phyloP scores from a whole-genome alignment of 306 rosid species.

The Vigna nakashimae region DNA sequence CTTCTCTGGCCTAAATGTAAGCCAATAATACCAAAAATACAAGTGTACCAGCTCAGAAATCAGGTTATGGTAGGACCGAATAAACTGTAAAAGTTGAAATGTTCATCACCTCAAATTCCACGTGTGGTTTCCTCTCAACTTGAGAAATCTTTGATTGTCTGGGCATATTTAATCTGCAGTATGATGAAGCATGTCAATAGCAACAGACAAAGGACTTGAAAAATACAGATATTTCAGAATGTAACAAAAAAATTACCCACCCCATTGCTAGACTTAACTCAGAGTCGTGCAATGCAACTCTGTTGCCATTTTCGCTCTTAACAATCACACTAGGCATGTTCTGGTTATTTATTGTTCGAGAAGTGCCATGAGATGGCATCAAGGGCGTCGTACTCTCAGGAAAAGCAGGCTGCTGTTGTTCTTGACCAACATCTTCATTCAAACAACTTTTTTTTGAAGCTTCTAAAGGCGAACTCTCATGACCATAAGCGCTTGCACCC shows the following conservation, averaged over 20 bases:
- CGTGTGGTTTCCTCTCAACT: conserved; percentile 47
- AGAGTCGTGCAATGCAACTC: conserved; percentile 39
- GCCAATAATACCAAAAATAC: conserved; percentile 11
- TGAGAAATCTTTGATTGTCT: conserved; percentile 45
- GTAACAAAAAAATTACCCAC: conserved; percentile 53
- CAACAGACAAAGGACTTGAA: conserved; percentile 1
- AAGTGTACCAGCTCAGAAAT: conserved; percentile 11
- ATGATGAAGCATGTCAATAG: conserved; percentile 19
- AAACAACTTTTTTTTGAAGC: conserved; percentile 44
- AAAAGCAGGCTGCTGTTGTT: conserved; percentile 42
- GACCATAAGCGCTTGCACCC: conserved; percentile 36
- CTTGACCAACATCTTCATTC: conserved; percentile 42
- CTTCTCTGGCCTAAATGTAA: conserved; percentile 47
- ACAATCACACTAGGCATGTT: conserved; percentile 31
- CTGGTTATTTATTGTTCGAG: conserved; percentile 34
- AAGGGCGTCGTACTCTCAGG: conserved; percentile 22
- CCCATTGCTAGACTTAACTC: conserved; percentile 55
- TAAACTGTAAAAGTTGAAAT: conserved; percentile 21
- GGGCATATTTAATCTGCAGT: conserved; percentile 49
- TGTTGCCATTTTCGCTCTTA: conserved; percentile 45
- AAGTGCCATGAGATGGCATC: conserved; percentile 42
- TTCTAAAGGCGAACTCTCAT: conserved; percentile 50
- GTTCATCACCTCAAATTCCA: conserved; percentile 50
- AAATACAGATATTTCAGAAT: conserved; percentile 15
- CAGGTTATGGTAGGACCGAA: background rate